Evolutionary conservation across 2,329 filamentous ascomycete genomes (phyloP).

Genomic region (Sporothrix luriei): DNA sequence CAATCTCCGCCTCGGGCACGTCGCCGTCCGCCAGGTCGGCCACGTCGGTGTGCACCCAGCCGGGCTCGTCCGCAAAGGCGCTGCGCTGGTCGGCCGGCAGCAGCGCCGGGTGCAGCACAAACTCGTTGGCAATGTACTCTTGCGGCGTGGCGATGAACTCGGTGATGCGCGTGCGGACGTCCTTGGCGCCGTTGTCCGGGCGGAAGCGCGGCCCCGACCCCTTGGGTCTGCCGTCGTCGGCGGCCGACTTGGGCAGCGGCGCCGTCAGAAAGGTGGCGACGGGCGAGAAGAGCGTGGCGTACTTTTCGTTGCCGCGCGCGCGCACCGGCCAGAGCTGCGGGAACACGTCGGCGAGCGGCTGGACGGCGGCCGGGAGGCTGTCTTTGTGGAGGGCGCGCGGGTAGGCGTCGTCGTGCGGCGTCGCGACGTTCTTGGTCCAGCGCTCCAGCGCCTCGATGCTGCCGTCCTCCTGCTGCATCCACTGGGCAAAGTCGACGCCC

Average conservation of each 20-base stretch:
- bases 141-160: slow-evolving; percentile 72
- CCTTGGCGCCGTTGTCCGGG: slow-evolving; percentile 66
- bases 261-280: slow-evolving; percentile 80
- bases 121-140: slow-evolving; percentile 81
- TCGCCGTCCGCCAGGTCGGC: slow-evolving; percentile 66
- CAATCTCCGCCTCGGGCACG: slow-evolving; percentile 69
- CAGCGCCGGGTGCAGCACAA: slow-evolving; percentile 77
- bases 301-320: slow-evolving; percentile 78
- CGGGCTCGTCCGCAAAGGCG: slow-evolving; percentile 60
- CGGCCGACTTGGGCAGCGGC: slow-evolving; percentile 68
- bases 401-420: slow-evolving; percentile 57
- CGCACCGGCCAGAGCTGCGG: slow-evolving; percentile 85
- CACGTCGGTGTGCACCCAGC: slow-evolving; percentile 83
- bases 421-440: slow-evolving; percentile 46
- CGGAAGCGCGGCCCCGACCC: slow-evolving; percentile 49
- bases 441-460: slow-evolving; percentile 42
- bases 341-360: slow-evolving; percentile 79
- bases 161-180: slow-evolving; percentile 79
- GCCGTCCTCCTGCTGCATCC: slow-evolving; percentile 47
- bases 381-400: slow-evolving; percentile 57
- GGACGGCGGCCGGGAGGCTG: slow-evolving; percentile 56
- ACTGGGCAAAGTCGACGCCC: slow-evolving; percentile 51
- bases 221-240: slow-evolving; percentile 51
- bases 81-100: slow-evolving; percentile 60
- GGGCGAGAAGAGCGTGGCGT: slow-evolving; percentile 81